Conservation (phyloP, 768 basidiomycete species). For the Psilocybe tampanensis region DNA sequence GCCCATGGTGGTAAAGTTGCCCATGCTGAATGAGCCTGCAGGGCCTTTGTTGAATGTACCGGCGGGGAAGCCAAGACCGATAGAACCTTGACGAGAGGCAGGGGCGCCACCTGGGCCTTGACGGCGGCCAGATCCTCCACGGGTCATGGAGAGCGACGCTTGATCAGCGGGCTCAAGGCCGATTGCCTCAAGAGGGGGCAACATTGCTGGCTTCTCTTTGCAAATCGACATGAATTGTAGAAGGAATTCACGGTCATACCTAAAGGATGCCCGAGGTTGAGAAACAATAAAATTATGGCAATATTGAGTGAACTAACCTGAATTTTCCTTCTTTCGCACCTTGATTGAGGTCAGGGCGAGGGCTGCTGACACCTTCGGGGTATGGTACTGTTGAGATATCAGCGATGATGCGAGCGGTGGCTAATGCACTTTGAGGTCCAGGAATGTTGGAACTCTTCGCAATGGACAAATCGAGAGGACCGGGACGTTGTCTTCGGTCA, state of each 20-base stretch:
- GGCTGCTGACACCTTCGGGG: constrained; percentile 82
- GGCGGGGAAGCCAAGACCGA: constrained; percentile 39
- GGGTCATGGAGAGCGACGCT: constrained; percentile 48
- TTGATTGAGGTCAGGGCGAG: constrained; percentile 81
- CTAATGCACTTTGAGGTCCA: constrained; percentile 65
- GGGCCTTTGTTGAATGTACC: constrained; percentile 52
- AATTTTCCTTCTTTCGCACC: constrained; percentile 88
- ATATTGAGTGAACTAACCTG: constrained; percentile 47
- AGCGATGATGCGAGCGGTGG: constrained; percentile 83
- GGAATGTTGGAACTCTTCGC: constrained; percentile 45
- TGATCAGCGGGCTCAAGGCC: constrained; percentile 83
- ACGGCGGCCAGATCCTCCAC: constrained; percentile 67
- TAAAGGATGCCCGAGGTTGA: constrained; percentile 27
- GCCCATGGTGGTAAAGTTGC: constrained; percentile 58
- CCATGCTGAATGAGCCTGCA: constrained; percentile 56
- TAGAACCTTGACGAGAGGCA: constrained; percentile 48
- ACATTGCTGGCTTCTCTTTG: constrained; percentile 90
- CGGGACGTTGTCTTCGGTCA: constrained; percentile 58
- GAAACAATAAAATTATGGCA: neutral
- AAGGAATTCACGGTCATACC: constrained; percentile 97
- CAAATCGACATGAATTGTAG: constrained; percentile 95
- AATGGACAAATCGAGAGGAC: constrained; percentile 68
- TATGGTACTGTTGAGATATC: constrained; percentile 79
- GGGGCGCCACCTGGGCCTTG: constrained; percentile 41
- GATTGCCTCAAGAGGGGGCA: constrained; percentile 88